Evolutionary conservation across 1,284 basidiomycete genomes (phyloP), one percentile per base, ranked within the genome.

Genomic region (Anthracocystis walkeri): DNA sequence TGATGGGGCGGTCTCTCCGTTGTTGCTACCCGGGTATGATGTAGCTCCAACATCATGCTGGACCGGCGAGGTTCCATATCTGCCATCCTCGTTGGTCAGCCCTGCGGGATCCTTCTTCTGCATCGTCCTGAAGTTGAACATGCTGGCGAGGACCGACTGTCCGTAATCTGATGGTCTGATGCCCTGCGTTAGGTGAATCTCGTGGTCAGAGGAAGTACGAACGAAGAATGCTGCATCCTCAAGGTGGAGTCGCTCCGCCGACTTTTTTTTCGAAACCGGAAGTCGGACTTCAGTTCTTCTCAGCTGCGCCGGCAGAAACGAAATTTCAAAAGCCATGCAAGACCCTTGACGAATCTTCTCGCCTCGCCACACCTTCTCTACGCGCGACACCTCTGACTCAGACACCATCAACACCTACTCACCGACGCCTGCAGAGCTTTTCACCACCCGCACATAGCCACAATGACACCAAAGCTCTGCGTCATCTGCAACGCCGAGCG

Each of bases 401-500:
- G 40, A 41, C 41, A 42, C 20, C 20, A 42, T 42, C 41, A 12
- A 20, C 6, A 18, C 29, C n/a, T 35, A 18, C 29, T 20, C 16
- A 16, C 14, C 12, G 4, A 45, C 31, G 4, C 25, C n/a, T 5
- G 40, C 50, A 54, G n/a, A 11, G 20, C 23, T 14, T 16, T 33
- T 11, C 23, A 7, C 33, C 48, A 18, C 35, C 16, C 33, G 31
- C 6, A n/a, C 11, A 18, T 25, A 38, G 11, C 14, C 51, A 58
- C 33, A 3, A 75, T 75, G 73, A 65, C 73, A 10, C 73, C 68
- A 3, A 76, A 76, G 58, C 65, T 58, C 7, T 94, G 93, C 81
- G 89, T 89, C 8, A 88, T 96, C 33, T 97, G 95, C 87, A 86
- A 89, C 25, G 90, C 88, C 4, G 87, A 91, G 2, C 90, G 91